These are phyloP conservation scores for Haplosporangium gracile DNA, from an alignment of 192 early-diverging fungal genomes.

Conservation along the genomic window DNA sequence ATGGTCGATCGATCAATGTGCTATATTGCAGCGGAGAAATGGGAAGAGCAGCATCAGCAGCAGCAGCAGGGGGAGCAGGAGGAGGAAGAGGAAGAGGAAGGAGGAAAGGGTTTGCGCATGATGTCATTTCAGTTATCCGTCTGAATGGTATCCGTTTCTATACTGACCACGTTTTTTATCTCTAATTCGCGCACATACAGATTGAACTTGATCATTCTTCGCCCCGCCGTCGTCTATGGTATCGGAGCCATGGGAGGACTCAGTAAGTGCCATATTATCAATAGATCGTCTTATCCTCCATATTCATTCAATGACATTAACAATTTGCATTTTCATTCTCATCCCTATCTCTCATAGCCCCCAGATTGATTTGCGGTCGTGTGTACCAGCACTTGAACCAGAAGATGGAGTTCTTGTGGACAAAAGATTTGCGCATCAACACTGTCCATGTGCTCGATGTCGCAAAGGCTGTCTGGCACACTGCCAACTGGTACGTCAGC, in stretches of 20 bases:
- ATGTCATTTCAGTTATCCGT: not conserved
- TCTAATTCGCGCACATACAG: slow-evolving; percentile 31
- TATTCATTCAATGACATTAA: not conserved
- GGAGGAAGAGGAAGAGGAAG: not conserved
- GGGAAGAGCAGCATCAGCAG: no score
- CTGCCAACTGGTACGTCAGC: slow-evolving; percentile 66
- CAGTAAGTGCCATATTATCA: slow-evolving; percentile 66
- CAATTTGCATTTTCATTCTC: not conserved
- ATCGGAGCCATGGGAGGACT: slow-evolving; percentile 81
- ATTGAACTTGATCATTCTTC: slow-evolving; percentile 84
- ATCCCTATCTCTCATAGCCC: slow-evolving; percentile 69
- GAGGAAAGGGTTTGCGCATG: not conserved
- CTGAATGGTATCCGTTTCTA: not conserved
- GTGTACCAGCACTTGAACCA: slow-evolving; percentile 86
- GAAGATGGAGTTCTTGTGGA: slow-evolving; percentile 96
- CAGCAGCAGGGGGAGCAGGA: no score
- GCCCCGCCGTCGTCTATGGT: slow-evolving; percentile 93
- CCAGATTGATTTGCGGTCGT: slow-evolving; percentile 92
- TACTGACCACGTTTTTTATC: slow-evolving; percentile 4
- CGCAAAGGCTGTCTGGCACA: slow-evolving; percentile 68
- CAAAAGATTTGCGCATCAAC: slow-evolving; percentile 90
- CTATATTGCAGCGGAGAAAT: no score
- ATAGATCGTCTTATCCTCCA: not conserved
- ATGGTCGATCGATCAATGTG: not conserved
- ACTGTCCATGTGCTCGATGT: slow-evolving; percentile 97